Conservation (phyloP, 768 basidiomycete species). For the Peribolospora kevripleyi region DNA sequence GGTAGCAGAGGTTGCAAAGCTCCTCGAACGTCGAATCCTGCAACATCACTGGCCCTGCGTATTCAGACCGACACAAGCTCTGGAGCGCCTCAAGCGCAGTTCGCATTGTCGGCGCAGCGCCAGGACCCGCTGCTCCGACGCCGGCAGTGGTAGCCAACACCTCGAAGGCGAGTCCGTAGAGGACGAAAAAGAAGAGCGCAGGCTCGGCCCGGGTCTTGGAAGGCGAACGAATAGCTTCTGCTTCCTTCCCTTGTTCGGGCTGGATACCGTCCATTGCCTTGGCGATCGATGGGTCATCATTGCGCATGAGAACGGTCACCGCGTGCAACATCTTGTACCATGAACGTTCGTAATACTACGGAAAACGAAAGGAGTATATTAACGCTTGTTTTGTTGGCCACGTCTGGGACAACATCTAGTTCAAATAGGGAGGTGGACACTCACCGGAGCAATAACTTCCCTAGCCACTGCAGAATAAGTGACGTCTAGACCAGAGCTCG, state of each 20-base stretch:
- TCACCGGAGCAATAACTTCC: conserved; percentile 69
- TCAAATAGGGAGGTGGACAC: background rate
- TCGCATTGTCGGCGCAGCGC: conserved; percentile 22
- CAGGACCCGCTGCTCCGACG: conserved; percentile 18
- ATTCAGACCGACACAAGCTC: conserved; percentile 51
- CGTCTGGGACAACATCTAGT: background rate
- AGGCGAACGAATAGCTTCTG: conserved; percentile 1
- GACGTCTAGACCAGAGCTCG: conserved; percentile 43
- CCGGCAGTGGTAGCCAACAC: conserved; percentile 43
- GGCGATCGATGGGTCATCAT: conserved; percentile 38
- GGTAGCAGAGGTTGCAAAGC: conserved; percentile 61
- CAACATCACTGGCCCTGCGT: conserved; percentile 54
- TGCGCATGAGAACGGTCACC: conserved; percentile 52
- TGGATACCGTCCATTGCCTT: conserved; percentile 64
- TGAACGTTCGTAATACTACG: conserved; percentile 60
- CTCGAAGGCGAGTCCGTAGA: conserved; percentile 89
- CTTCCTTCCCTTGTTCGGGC: conserved; percentile 3
- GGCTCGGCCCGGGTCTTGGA: conserved; percentile 31
- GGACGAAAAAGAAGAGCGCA: conserved; percentile 54
- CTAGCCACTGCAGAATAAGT: conserved; percentile 70
- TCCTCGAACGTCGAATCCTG: conserved; percentile 73
- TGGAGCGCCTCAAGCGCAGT: conserved; percentile 53
- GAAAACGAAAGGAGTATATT: conserved; percentile 1
- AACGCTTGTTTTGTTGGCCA: background rate
- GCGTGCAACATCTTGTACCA: conserved; percentile 70